phyloP scores from a whole-genome alignment of 2,329 filamentous ascomycete species.

The Ascochyta lentis region DNA sequence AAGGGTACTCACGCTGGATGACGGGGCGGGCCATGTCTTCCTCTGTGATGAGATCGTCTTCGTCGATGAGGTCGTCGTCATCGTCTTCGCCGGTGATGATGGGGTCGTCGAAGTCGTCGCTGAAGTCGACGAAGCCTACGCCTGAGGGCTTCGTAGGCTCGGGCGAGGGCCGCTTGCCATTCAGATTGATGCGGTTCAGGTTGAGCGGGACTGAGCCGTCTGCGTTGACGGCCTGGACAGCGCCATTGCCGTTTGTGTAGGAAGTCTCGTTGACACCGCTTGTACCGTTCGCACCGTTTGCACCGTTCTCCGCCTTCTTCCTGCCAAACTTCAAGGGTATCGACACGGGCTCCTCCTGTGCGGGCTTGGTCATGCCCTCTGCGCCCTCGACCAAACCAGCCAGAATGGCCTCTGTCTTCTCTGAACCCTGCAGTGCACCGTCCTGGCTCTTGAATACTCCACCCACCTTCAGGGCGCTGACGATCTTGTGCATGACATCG shows the following conservation, averaged over 20 bases:
- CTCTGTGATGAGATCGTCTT: slow-evolving; percentile 84
- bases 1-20: slow-evolving; percentile 72
- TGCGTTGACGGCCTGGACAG: slow-evolving; percentile 29
- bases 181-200: slow-evolving; percentile 37
- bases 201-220: slow-evolving; percentile 49
- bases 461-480: slow-evolving; percentile 72
- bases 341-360: slow-evolving; percentile 62
- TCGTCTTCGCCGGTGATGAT: slow-evolving; percentile 69
- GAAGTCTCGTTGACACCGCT: slow-evolving; percentile 29
- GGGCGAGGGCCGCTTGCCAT: slow-evolving; percentile 53
- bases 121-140: slow-evolving; percentile 64
- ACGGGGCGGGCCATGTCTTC: slow-evolving; percentile 81
- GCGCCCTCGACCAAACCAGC: slow-evolving; percentile 73
- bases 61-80: slow-evolving; percentile 90
- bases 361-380: slow-evolving; percentile 76
- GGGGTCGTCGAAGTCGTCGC: slow-evolving; percentile 66
- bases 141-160: slow-evolving; percentile 45
- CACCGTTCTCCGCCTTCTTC: slow-evolving; percentile 60
- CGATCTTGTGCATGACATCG: slow-evolving; percentile 71
- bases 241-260: slow-evolving; percentile 26
- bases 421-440: slow-evolving; percentile 61
- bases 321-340: slow-evolving; percentile 70
- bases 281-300: slow-evolving; percentile 25
- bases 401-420: slow-evolving; percentile 80
- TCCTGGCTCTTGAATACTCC: slow-evolving; percentile 74